Base-by-base conservation (phyloP, 768 basidiomycete genomes). In the Hemileccinum rubropunctum region DNA sequence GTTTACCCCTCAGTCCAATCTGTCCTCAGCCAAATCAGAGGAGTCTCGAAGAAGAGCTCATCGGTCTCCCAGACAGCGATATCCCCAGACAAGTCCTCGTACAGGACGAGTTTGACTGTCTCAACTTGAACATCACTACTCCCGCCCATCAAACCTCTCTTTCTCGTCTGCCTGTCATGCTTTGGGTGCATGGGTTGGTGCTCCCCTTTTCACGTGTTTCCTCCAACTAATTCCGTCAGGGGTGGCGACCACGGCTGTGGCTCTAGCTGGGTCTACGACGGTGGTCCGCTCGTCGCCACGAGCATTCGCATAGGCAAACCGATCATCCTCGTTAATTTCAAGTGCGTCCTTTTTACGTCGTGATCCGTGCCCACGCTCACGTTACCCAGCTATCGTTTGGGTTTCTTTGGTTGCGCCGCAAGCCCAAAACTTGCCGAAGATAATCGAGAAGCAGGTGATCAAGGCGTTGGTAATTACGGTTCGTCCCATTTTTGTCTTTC, bases 131-230 rank as follows among this genome's bases (percentile, higher is more conserved):
- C 66, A 86, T 91, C 45, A 88, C 86, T n/a, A 78, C 80, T 48
- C 88, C 88, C 10, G 80, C 76, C 21, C 79, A 78, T 15, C 71
- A 82, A 17, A 72, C 66, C 4, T 58, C 76, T 3, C 70, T 71
- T 40, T 83, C 85, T 35, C 75, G 72, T 37, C 53, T 84, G 14
- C 88, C 88, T 6, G 87, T 91, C 56, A 88, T 91, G 88, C 65
- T 89, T 39, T 91, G 88, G 88, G 73, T 91, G n/a, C 88, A 91
- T 69, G 88, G 88, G 88, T 90, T 58, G 38, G 81, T 72, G 27
- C 26, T 53, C 35, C 30, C 20, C 42, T 36, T 36, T 48, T 21
- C 49, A 46, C 21, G 34, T 47, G 8, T 45, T 56, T 55, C 41
- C 15, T 52, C 47, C 45, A 33, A 37, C 62, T 71, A 18, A 66